phyloP scores from a whole-genome alignment of 2,329 filamentous ascomycete species.

The Alternaria tenuissima region DNA sequence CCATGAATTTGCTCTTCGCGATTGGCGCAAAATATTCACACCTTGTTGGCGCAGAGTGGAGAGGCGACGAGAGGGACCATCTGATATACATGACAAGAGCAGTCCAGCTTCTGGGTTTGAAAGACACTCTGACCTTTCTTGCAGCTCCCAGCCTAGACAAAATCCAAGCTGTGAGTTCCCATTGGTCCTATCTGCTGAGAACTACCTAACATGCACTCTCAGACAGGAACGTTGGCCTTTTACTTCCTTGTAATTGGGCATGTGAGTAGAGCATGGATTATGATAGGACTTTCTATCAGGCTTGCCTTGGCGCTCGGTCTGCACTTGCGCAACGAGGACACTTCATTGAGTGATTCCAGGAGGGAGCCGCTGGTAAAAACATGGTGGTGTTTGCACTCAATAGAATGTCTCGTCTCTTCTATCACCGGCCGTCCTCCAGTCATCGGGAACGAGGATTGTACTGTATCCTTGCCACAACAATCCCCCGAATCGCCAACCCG shows the following conservation, averaged over 20 bases:
- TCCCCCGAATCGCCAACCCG: not conserved
- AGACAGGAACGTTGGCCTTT: slow-evolving; percentile 36
- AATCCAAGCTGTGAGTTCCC: slow-evolving; percentile 49
- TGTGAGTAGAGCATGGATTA: slow-evolving; percentile 45
- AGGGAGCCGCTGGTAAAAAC: slow-evolving; percentile 48
- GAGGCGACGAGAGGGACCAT: slow-evolving; percentile 46
- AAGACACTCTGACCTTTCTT: slow-evolving; percentile 27
- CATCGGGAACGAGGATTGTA: slow-evolving; percentile 45
- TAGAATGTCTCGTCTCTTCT: slow-evolving; percentile 49
- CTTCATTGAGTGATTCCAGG: slow-evolving; percentile 19
- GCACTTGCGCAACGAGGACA: slow-evolving; percentile 49
- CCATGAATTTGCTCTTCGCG: slow-evolving; percentile 54
- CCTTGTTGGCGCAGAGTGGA: slow-evolving; percentile 39
- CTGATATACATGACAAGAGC: slow-evolving; percentile 49
- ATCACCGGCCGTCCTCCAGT: slow-evolving; percentile 52
- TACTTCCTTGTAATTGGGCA: slow-evolving; percentile 40
- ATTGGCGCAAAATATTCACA: slow-evolving; percentile 52
- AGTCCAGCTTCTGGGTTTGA: slow-evolving; percentile 34
- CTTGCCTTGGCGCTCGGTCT: slow-evolving; percentile 50
- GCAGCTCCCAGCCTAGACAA: slow-evolving; percentile 47
- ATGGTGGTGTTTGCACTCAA: slow-evolving; percentile 52
- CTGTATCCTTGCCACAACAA: slow-evolving; percentile 36
- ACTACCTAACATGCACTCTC: slow-evolving; percentile 1
- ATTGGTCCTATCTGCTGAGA: slow-evolving; percentile 21
- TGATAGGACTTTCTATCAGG: slow-evolving; percentile 49